A percentile compares a stretch with the other conserved stretches of the same genome.
Evolutionary conservation across 2,329 filamentous ascomycete species (phyloP).

Genomic region (Claviceps humidiphila): DNA sequence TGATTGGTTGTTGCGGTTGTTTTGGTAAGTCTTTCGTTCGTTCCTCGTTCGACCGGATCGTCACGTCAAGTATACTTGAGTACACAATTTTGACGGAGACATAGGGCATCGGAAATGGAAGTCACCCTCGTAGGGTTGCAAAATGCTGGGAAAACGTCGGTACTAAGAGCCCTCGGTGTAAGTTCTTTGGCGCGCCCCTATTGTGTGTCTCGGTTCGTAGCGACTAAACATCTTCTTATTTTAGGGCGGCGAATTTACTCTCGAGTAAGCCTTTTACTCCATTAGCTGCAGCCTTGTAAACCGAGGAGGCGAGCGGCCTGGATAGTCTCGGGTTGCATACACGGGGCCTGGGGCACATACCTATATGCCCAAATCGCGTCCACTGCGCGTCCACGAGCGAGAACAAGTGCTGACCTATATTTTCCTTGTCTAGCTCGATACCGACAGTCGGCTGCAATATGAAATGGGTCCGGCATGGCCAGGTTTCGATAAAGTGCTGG

Average conservation of each 20-base stretch:
- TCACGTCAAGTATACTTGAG: not conserved
- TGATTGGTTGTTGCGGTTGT: conserved; percentile 94
- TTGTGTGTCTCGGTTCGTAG: not conserved
- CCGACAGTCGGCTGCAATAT: conserved; percentile 98
- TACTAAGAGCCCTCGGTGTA: conserved; percentile 89
- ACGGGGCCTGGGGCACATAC: not conserved
- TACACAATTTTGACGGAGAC: conserved; percentile 9
- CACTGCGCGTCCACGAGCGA: not conserved
- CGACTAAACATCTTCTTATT: not conserved
- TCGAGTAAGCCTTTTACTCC: conserved; percentile 59
- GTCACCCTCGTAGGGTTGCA: conserved; percentile 98
- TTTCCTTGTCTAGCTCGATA: conserved; percentile 58
- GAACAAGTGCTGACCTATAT: not conserved
- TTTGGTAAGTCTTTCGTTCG: conserved; percentile 56
- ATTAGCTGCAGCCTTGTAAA: not conserved
- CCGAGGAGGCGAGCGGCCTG: not conserved
- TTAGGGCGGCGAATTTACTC: conserved; percentile 93
- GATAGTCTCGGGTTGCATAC: not conserved
- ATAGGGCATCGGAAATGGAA: conserved; percentile 97
- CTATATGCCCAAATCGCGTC: not conserved
- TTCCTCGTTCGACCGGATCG: not conserved
- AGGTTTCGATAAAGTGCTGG: conserved; percentile 98
- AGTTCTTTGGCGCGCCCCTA: conserved; percentile 24
- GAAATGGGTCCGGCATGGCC: conserved; percentile 93
- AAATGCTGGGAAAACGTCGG: conserved; percentile 93